Base-by-base conservation (phyloP, 805 yeast species). In the Hermanozyma aechmeae region DNA sequence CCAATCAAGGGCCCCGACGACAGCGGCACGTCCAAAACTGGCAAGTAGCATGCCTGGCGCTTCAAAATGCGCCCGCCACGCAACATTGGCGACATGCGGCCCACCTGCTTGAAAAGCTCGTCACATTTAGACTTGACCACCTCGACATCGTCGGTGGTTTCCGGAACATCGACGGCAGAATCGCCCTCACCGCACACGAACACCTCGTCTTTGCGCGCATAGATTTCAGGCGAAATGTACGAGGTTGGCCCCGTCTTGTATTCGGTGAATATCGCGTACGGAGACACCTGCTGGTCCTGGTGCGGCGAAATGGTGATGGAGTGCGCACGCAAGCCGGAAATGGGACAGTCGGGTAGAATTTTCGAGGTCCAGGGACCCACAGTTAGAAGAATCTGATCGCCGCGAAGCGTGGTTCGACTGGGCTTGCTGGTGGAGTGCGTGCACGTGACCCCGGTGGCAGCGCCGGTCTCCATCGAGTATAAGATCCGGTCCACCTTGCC, bases 141-240 rank as follows among this genome's bases (percentile, higher is more conserved):
- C 52, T 79, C 86, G 17, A 89, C 96, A 39, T 86, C 94, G 47
- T 85, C 95, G 0, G 95, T 83, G 0, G 95, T 81, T 45, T 85
- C 96, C 4, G 97, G 98, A 19, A 92, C 73, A 31, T 82, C 87
- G 15, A 82, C 94, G 13, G 80, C 69, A 1, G 93, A 77, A 48
- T 86, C 96, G 26, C 96, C 95, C 56, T 92, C 98, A 25, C 98
- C 97, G 58, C 97, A 89, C 2, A 92, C 92, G 46, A 87, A 89
- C 24, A 89, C 92, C 55, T 92, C 98, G 56, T 89, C 96, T 45
- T 77, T 79, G 51, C 98, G 71, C 6, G 97, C 95, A 53, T 89
- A 89, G 38, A 92, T 76, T 51, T 89, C 98, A 0, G 98, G 98
- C 2, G 93, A 75, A 15, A 83, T 87, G 53, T 77, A 81, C 25